phyloP scores from a whole-genome alignment of 805 yeast species.

The Lachancea nothofagi region DNA sequence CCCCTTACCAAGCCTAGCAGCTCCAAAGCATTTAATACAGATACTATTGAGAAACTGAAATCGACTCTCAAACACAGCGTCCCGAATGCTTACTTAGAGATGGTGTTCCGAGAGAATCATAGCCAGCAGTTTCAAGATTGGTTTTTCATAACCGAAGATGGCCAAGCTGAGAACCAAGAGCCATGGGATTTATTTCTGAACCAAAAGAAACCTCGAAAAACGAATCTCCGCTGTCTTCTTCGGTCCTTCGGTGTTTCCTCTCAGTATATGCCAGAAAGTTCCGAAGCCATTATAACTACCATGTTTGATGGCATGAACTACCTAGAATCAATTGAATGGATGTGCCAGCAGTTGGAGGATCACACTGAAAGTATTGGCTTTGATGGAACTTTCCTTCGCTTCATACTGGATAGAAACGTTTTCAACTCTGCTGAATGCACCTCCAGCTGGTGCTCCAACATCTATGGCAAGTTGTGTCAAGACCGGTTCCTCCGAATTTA shows the following conservation, averaged over 20 bases:
- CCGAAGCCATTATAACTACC: neutral
- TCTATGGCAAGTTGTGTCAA: conserved; percentile 5
- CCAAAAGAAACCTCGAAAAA: neutral
- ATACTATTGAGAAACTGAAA: neutral
- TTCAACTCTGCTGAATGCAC: conserved; percentile 21
- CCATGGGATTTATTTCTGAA: conserved; percentile 6
- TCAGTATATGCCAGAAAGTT: neutral
- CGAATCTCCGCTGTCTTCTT: conserved; percentile 11
- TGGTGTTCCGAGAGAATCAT: conserved; percentile 17
- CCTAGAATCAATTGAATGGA: conserved; percentile 19
- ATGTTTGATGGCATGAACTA: conserved; percentile 19
- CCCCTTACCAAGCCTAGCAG: neutral
- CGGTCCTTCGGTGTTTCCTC: conserved; percentile 19
- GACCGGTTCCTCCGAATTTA: conserved; percentile 10
- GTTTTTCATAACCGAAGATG: conserved; percentile 21
- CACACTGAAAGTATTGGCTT: conserved; percentile 12
- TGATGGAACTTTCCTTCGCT: conserved; percentile 16
- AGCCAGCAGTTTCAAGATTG: conserved; percentile 25
- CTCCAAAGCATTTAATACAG: no score
- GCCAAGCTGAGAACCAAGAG: conserved; percentile 3
- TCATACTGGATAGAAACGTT: conserved; percentile 27
- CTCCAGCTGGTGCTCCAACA: conserved; percentile 15
- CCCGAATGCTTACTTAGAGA: conserved; percentile 16
- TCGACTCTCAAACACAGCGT: conserved; percentile 6
- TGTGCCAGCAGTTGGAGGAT: conserved; percentile 12